Conservation (phyloP, 2,329 filamentous ascomycete genomes). For the Phialocephala subalpina region DNA sequence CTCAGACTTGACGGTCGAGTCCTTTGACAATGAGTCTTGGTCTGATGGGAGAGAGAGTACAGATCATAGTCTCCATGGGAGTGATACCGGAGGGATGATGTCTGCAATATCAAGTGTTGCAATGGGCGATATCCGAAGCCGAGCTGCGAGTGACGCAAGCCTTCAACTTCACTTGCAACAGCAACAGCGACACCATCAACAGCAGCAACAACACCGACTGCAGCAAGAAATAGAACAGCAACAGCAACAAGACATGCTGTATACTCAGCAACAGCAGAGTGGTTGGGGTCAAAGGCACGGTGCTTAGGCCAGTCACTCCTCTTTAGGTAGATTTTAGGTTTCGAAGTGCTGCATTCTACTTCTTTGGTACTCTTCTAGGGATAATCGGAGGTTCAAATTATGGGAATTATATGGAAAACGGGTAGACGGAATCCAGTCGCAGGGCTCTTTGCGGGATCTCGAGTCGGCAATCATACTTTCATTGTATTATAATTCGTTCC, state of each 20-base stretch:
- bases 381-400: not conserved
- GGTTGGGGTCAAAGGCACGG: not conserved
- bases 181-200: conserved; percentile 28
- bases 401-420: not conserved
- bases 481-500: not conserved
- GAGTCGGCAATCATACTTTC: not conserved
- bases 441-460: not conserved
- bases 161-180: conserved; percentile 25
- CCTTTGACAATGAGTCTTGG: conserved; percentile 15
- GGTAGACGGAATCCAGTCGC: not conserved
- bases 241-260: not conserved
- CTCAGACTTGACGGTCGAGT: conserved; percentile 12
- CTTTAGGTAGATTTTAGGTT: not conserved
- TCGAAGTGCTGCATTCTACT: not conserved
- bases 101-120: conserved; percentile 22
- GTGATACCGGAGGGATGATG: conserved; percentile 15
- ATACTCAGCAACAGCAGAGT: not conserved
- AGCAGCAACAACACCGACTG: conserved; percentile 7
- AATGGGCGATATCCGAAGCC: conserved; percentile 32
- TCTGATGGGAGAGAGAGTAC: conserved; percentile 22
- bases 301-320: not conserved
- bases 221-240: not conserved
- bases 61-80: conserved; percentile 15
- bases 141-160: conserved; percentile 30
- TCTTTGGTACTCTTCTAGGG: not conserved